Evolutionary conservation across 352 stramenopile genomes (phyloP).

Genomic region (Lagenidium giganteum): DNA sequence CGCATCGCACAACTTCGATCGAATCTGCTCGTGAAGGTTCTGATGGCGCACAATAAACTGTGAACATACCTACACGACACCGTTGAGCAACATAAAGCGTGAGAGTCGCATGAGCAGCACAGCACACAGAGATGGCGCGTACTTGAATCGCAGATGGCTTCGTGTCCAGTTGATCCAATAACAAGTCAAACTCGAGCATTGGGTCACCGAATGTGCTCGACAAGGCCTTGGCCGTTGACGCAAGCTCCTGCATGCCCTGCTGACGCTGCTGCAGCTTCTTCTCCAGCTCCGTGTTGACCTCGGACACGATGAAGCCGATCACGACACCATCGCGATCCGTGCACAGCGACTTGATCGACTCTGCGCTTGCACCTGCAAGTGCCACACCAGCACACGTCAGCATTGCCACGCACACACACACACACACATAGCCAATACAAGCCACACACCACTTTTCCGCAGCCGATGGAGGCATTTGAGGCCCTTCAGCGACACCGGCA

Average conservation of each 20-base stretch:
- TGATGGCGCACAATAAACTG: conserved; percentile 68
- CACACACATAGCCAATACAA: conserved; percentile 20
- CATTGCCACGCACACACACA: background rate
- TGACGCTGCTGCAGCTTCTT: conserved; percentile 54
- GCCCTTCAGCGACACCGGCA: conserved; percentile 38
- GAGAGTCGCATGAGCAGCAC: background rate
- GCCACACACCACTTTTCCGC: conserved; percentile 39
- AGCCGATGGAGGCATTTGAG: conserved; percentile 67
- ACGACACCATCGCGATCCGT: conserved; percentile 63
- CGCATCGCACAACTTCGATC: conserved; percentile 39
- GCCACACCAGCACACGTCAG: conserved; percentile 3
- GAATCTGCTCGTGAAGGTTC: conserved; percentile 45
- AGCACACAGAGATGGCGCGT: conserved; percentile 1
- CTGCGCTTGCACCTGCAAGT: conserved; percentile 46
- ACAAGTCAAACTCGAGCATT: conserved; percentile 75
- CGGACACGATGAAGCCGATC: conserved; percentile 69
- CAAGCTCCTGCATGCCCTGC: conserved; percentile 60
- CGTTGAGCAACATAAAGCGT: background rate
- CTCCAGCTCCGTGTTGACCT: conserved; percentile 66
- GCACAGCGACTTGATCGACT: conserved; percentile 69
- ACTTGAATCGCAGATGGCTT: conserved; percentile 72
- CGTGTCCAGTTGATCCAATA: conserved; percentile 68
- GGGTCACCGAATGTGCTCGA: conserved; percentile 57
- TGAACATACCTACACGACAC: conserved; percentile 39
- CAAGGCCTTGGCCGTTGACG: conserved; percentile 50